Base-by-base conservation (phyloP, 768 basidiomycete genomes). In the Asterophora lycoperdoides region DNA sequence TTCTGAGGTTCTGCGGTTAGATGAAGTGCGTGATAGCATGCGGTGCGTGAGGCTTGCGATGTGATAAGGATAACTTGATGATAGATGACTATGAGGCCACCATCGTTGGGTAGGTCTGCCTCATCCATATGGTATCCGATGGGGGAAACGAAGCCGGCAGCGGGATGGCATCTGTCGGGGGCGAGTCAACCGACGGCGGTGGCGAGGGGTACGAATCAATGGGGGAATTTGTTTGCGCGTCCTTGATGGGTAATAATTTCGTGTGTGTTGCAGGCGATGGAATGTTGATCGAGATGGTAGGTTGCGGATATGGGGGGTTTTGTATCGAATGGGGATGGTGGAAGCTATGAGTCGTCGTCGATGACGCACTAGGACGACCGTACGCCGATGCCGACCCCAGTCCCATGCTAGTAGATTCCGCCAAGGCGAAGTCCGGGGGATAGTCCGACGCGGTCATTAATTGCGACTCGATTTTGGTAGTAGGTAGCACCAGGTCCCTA, bases 401-500 rank as follows among this genome's bases (percentile, higher is more conserved):
- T 8, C 64, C 71, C 40, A 63, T 67, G n/a, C 68, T 70, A 11
- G 66, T 67, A 5, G 69, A 58, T 52, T 68, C 66, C 5, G 66
- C 65, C 17, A 45, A 57, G 15, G 60, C 51, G 19, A 62, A 56
- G 20, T 64, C 65, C 5, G 69, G 64, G 23, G 70, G 71, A 5
- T 67, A 68, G 19, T 72, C 68, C 9, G 66, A 65, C 19, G 71
- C 76, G 8, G 60, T 64, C 66, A 80, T 66, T 44, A 85, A 61
- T 32, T 70, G 66, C 14, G 75, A 70, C 44, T 91, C 89, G 49
- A 65, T 72, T 57, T 79, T 79, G 15, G 84, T 85, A 18, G 72
- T 79, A 0, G 90, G 90, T 19, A 93, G 70, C 64, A 80, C 73
- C 60, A 88, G 62, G 29, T 84, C 82, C 45, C 80, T 73, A 30